phyloP scores from a whole-genome alignment of 1,284 basidiomycete genomes.

The Porogramme epimiltina region DNA sequence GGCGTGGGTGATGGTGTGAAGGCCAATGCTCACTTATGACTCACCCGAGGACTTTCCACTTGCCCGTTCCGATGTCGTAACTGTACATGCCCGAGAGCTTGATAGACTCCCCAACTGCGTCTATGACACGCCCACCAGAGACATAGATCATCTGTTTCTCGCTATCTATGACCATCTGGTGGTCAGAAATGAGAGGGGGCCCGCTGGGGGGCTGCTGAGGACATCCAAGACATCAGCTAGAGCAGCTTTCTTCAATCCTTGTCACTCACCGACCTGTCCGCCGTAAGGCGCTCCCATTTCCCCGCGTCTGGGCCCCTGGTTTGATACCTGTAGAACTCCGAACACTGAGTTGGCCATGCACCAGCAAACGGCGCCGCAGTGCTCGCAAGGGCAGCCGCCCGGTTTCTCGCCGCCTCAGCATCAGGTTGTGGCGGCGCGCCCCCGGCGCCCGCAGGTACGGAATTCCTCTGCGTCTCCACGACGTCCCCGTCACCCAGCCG shows the following conservation, averaged over 20 bases:
- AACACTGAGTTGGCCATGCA: conserved; percentile 39
- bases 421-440: neutral
- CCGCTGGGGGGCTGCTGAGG: conserved; percentile 57
- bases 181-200: conserved; percentile 78
- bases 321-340: conserved; percentile 75
- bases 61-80: conserved; percentile 61
- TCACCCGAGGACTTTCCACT: conserved; percentile 69
- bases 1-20: neutral
- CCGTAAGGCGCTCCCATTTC: conserved; percentile 67
- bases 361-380: neutral
- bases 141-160: conserved; percentile 76
- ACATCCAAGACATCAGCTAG: neutral
- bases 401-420: neutral
- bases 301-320: conserved; percentile 59
- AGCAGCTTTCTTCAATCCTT: neutral
- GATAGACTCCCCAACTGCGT: conserved; percentile 51
- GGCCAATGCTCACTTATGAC: conserved; percentile 25
- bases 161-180: conserved; percentile 79
- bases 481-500: conserved; percentile 57
- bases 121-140: conserved; percentile 76
- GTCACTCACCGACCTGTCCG: conserved; percentile 59
- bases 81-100: conserved; percentile 64
- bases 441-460: neutral
- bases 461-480: conserved; percentile 25
- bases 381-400: neutral